Percentiles rank a stretch among this genome's conserved stretches.
Evolutionary conservation across 495 filamentous ascomycete genomes (phyloP).

Genomic region (Penicillium malachiteum): DNA sequence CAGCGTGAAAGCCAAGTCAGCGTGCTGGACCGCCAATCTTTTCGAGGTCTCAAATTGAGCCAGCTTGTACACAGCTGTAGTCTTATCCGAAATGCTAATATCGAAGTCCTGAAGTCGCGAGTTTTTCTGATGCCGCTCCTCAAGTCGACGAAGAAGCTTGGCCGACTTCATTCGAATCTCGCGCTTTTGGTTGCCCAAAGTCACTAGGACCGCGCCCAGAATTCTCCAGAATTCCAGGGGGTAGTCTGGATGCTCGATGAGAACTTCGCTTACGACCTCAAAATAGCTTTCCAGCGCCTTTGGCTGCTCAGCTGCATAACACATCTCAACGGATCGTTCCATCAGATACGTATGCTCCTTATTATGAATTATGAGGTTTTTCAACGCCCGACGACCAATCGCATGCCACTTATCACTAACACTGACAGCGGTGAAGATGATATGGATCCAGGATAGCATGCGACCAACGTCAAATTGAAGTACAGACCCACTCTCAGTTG

Average conservation of each 20-base stretch:
- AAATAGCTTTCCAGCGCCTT: constrained; percentile 95
- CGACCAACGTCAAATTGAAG: constrained; percentile 88
- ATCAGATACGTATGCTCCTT: constrained; percentile 78
- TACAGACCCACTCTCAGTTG: constrained; percentile 75
- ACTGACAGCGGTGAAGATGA: constrained; percentile 84
- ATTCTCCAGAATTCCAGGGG: constrained; percentile 86
- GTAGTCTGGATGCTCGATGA: constrained; percentile 77
- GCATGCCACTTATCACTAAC: constrained; percentile 84
- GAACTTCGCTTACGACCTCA: constrained; percentile 82
- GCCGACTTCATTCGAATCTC: constrained; percentile 86
- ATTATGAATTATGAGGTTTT: constrained; percentile 89
- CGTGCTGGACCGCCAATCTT: constrained; percentile 80
- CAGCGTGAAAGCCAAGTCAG: constrained; percentile 84
- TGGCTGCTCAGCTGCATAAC: constrained; percentile 66
- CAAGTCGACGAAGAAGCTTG: constrained; percentile 75
- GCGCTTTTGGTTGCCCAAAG: constrained; percentile 84
- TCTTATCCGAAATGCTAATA: constrained; percentile 97
- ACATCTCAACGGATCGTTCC: constrained; percentile 83
- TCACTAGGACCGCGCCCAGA: constrained; percentile 82
- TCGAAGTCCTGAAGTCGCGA: constrained; percentile 96
- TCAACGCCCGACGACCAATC: constrained; percentile 87
- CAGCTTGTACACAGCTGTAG: constrained; percentile 93
- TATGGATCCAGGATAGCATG: constrained; percentile 91
- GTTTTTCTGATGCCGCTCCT: constrained; percentile 78
- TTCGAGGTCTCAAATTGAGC: constrained; percentile 97